Evolutionary conservation across 805 yeast genomes (phyloP).

Genomic region (Wickerhamiella bombiphila): DNA sequence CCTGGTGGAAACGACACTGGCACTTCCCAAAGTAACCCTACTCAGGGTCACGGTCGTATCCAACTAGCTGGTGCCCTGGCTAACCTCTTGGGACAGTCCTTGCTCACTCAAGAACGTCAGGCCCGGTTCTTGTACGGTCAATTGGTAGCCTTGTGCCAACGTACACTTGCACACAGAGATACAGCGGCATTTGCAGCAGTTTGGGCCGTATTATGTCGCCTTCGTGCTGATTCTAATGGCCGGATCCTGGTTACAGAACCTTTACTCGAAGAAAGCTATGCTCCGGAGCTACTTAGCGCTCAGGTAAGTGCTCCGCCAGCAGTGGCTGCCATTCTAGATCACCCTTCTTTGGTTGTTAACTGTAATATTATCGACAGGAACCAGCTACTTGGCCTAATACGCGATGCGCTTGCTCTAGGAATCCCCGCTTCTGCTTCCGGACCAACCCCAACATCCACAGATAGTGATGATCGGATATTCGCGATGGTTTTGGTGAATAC

Average conservation of each 20-base stretch:
- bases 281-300: slow-evolving; percentile 13
- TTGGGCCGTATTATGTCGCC: slow-evolving; percentile 14
- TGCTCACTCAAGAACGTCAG: background rate
- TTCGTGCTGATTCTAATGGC: slow-evolving; percentile 13
- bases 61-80: background rate
- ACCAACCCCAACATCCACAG: slow-evolving; percentile 22
- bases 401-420: background rate
- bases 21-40: too few species aligned
- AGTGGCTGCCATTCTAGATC: slow-evolving; percentile 25
- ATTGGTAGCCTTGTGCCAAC: slow-evolving; percentile 7
- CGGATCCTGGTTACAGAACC: slow-evolving; percentile 13
- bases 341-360: slow-evolving; percentile 21
- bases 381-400: background rate
- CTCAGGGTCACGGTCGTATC: too few species aligned
- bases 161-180: slow-evolving; percentile 4
- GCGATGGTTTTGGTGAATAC: slow-evolving; percentile 50
- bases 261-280: slow-evolving; percentile 13
- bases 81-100: background rate
- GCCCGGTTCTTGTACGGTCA: slow-evolving; percentile 3
- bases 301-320: slow-evolving; percentile 28
- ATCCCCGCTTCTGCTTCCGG: background rate
- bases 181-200: slow-evolving; percentile 13
- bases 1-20: too few species aligned
- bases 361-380: background rate
- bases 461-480: slow-evolving; percentile 48